Evolutionary conservation across 2,329 filamentous ascomycete species (phyloP), one percentile per base, ranked within the genome.

Genomic region (Penicillium italicum): DNA sequence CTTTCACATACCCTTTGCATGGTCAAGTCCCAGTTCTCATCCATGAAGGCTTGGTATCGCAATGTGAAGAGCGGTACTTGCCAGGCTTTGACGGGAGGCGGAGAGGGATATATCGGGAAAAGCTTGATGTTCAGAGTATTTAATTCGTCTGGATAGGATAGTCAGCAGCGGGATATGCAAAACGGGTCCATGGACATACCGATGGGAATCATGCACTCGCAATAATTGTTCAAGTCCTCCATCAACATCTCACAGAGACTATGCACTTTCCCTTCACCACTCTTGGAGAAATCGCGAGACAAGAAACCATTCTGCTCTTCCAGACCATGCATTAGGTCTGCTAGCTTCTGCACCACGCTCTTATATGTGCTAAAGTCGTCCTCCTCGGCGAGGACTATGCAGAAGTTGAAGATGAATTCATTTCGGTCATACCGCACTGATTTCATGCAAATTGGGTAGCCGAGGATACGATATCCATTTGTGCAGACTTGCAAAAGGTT

Each of bases 321-420:
- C 79, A 97, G 83, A 65, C 90, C 90, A 59, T 88, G 85, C 78
- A 97, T 91, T 28, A 94, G 85, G 59, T 87, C 82, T 2, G 93
- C 94, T 48, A 97, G 80, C 66, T 96, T 90, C 62, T 88, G 81
- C 51, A 96, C 91, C 31, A 97, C 89, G 61, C 86, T 87, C 73
- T 92, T 90, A 72, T 91, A 96, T 33, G 87, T 88, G 46, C 84
- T 83, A 71, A 89, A 89, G 68, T 95, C 89, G 14, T 82, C 79
- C 33, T 82, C 78, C 54, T 85, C 82, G 48, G 88, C 83, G 47
- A 96, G 80, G 28, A 96, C 88, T 42, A 97, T 80, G 56, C 91
- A 91, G 70, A 97, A 96, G 74, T 97, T 97, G 83, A 97, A 99
- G 70, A 97, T 96, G 79, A 97, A 97, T 74, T 96, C 90, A 75